Conservation (phyloP, 1,139 yeast genomes). For the Pichia sp. region DNA sequence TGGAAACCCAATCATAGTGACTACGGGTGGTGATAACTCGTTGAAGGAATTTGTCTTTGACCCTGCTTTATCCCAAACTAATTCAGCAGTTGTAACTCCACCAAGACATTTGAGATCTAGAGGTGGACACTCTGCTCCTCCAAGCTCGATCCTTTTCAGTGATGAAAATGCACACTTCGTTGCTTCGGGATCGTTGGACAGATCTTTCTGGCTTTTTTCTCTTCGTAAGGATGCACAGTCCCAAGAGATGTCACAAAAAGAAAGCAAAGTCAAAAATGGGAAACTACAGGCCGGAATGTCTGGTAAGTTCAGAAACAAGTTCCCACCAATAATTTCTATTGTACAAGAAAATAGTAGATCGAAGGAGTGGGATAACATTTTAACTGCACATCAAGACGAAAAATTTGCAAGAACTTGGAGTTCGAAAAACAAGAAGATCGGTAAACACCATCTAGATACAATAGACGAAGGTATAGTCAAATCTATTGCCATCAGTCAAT, state of each 20-base stretch:
- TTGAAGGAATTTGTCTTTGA: constrained; percentile 91
- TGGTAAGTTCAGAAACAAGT: constrained; percentile 51
- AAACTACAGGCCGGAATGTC: constrained; percentile 57
- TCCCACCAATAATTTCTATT: constrained; percentile 70
- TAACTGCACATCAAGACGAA: constrained; percentile 89
- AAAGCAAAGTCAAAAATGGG: constrained; percentile 50
- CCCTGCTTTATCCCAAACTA: constrained; percentile 72
- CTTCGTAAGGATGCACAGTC: constrained; percentile 95
- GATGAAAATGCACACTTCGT: constrained; percentile 76
- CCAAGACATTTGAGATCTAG: constrained; percentile 90
- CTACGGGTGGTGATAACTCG: constrained; percentile 89
- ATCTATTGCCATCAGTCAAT: constrained; percentile 74
- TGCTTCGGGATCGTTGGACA: constrained; percentile 83
- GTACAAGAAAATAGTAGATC: constrained; percentile 74
- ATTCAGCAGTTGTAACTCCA: constrained; percentile 67
- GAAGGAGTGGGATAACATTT: constrained; percentile 91
- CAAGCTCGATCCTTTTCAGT: constrained; percentile 71
- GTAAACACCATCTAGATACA: constrained; percentile 65
- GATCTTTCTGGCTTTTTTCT: constrained; percentile 86
- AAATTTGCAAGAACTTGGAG: constrained; percentile 90
- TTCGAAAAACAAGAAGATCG: constrained; percentile 75
- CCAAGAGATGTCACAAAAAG: constrained; percentile 83
- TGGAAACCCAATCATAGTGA: constrained; percentile 90
- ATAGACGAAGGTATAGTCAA: constrained; percentile 80
- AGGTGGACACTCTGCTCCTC: constrained; percentile 96